These are phyloP conservation scores for Ramaria rubella DNA, from an alignment of 768 basidiomycete species.

Conservation along the genomic window DNA sequence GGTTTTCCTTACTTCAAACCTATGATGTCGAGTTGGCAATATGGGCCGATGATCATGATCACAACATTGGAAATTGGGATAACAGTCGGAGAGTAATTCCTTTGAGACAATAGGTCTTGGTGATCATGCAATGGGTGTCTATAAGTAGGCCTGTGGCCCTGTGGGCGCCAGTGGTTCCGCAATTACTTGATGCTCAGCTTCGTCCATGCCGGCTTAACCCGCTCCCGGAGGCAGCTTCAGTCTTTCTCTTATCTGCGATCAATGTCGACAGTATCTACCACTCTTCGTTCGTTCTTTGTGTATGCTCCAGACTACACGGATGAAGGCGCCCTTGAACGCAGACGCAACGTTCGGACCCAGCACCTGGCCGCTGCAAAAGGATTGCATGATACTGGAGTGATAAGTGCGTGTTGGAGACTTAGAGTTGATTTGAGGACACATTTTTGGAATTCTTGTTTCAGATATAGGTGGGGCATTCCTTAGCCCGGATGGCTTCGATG, in stretches of 20 bases:
- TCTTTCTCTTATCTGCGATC: not conserved
- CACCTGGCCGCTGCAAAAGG: not conserved
- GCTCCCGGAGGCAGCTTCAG: not conserved
- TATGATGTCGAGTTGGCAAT: no score
- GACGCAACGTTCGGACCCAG: conserved; percentile 1
- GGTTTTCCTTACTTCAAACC: no score
- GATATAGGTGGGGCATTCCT: conserved; percentile 54
- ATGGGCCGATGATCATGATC: no score
- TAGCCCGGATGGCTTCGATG: conserved; percentile 45
- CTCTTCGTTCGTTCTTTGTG: conserved; percentile 14
- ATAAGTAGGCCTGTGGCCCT: no score
- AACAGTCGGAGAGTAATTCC: no score
- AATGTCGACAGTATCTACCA: not conserved
- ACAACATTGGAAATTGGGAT: no score
- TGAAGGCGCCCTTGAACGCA: conserved; percentile 12
- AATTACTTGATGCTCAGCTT: not conserved
- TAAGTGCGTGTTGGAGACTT: not conserved
- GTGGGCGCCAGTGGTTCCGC: no score
- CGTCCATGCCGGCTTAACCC: not conserved
- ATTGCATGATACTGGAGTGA: not conserved
- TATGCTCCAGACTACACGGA: conserved; percentile 29
- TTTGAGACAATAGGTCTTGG: no score
- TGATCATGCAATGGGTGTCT: no score
- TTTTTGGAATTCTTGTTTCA: conserved; percentile 17
- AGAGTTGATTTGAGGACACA: not conserved